Evolutionary conservation across 2,329 filamentous ascomycete genomes (phyloP), one percentile per base, ranked within the genome.

Genomic region (Cytospora leucostoma): DNA sequence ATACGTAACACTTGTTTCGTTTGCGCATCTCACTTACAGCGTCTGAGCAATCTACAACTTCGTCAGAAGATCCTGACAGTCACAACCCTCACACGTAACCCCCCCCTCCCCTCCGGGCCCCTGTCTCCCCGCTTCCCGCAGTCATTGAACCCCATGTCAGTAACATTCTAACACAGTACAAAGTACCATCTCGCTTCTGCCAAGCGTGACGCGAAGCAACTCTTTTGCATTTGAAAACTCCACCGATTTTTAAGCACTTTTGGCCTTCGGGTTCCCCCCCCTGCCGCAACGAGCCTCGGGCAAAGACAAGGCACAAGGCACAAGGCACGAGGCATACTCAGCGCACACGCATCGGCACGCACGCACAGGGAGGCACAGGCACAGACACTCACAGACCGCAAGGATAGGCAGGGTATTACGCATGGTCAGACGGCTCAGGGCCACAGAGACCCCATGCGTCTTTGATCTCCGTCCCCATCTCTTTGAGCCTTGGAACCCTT

Each of bases 21-120:
- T 60, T 60, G 58, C 27, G 37, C 40, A 37, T 54, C 58, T 61
- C 58, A 61, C 58, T 51, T 61, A 51, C 58, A 60, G 38, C 49
- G 27, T 11, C 27, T n/a, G 33, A 21, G 19, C 6, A 34, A 56
- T 3, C 34, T 55, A 33, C 52, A 55, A 19, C 61, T 4, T 27
- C 47, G 61, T 58, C 61, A 62, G 61, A 58, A 62, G 61, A 62
- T 62, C 61, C 49, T 19, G 54, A 44, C 58, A 50, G 37, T 40
- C 53, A 37, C 58, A 32, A 60, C 50, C 49, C 44, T 52, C 49
- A 51, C 44, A 32, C 12, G 35, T 54, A 38, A 27, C 34, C 58
- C 44, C 49, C 35, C 38, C 11, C 12, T 3, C 38, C 38, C 7
- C 13, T 17, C 38, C 38, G 12, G 13, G 13, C 38, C 38, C 13